Percentiles rank a stretch among this genome's conserved stretches.
Evolutionary conservation across 176 grass and related monocot species (phyloP).

Genomic region (Aegilops tauschii): DNA sequence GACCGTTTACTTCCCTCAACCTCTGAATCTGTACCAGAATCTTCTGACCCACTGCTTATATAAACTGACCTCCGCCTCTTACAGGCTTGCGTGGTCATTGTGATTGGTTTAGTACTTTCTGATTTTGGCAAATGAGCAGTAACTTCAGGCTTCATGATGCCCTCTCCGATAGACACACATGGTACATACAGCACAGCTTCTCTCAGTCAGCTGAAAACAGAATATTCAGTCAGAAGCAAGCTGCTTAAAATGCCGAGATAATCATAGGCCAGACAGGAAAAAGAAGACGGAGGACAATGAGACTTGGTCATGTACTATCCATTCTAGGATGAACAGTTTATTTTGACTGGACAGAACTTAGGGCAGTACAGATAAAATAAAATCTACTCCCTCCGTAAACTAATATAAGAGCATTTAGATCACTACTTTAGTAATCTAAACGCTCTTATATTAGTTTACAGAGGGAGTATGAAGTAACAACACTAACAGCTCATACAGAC

Average conservation of each 20-base stretch:
- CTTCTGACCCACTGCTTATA: slow-evolving; percentile 15
- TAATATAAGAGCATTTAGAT: too few species aligned
- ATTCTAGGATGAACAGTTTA: not conserved
- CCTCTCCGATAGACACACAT: not conserved
- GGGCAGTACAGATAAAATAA: not conserved
- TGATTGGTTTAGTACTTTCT: not conserved
- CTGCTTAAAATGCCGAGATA: not conserved
- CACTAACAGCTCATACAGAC: not conserved
- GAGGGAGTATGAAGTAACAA: not conserved
- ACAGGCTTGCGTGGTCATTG: slow-evolving; percentile 5
- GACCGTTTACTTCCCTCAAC: slow-evolving; percentile 5
- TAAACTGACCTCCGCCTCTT: slow-evolving; percentile 36
- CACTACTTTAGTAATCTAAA: too few species aligned
- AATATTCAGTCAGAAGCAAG: slow-evolving; percentile 15
- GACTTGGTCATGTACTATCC: not conserved
- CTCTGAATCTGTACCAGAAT: slow-evolving; percentile 20
- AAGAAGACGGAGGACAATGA: not conserved
- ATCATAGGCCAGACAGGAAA: not conserved
- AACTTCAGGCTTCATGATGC: slow-evolving; percentile 11
- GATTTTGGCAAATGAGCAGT: slow-evolving; percentile 5
- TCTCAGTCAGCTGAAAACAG: slow-evolving; percentile 19
- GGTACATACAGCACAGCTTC: not conserved
- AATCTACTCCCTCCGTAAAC: not conserved
- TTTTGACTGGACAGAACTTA: not conserved
- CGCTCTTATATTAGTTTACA: too few species aligned